Conservation (phyloP, 768 basidiomycete species). For the Cystobasidium ongulense region DNA sequence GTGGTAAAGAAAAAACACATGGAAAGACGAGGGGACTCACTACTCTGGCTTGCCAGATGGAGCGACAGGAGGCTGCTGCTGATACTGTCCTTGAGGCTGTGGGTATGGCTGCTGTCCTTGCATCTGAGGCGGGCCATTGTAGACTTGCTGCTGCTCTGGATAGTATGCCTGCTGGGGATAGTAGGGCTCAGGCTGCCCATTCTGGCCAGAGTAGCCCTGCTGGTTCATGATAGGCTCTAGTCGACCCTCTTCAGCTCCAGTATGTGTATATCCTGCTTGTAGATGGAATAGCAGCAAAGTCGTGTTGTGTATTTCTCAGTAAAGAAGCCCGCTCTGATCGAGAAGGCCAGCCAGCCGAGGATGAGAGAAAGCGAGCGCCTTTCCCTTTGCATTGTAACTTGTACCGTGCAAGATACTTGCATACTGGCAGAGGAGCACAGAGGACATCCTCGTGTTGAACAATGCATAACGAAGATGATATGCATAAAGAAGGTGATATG, state of each 20-base stretch:
- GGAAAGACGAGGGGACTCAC: background rate
- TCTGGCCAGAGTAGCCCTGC: constrained; percentile 13
- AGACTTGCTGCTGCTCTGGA: constrained; percentile 8
- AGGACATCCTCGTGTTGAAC: too few relatives aligned
- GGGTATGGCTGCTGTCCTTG: constrained; percentile 19
- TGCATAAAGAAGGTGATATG: too few relatives aligned
- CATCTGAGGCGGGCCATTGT: constrained; percentile 3
- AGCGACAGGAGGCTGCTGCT: background rate
- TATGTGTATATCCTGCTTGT: too few relatives aligned
- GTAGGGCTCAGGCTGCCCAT: background rate
- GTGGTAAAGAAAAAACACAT: background rate
- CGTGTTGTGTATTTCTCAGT: too few relatives aligned
- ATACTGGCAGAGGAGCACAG: too few relatives aligned
- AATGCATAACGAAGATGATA: too few relatives aligned
- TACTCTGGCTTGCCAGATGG: constrained; percentile 16
- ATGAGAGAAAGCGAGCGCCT: too few relatives aligned
- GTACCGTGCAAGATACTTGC: too few relatives aligned
- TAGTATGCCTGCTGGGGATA: constrained; percentile 3
- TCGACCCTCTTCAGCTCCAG: background rate
- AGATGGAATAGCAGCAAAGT: too few relatives aligned
- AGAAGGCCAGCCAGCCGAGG: too few relatives aligned
- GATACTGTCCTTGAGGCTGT: constrained; percentile 10
- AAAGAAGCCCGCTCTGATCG: too few relatives aligned
- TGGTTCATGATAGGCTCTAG: background rate
- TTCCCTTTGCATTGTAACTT: too few relatives aligned